phyloP scores from a whole-genome alignment of 139 green algal species.

The Mychonastes homosphaera region DNA sequence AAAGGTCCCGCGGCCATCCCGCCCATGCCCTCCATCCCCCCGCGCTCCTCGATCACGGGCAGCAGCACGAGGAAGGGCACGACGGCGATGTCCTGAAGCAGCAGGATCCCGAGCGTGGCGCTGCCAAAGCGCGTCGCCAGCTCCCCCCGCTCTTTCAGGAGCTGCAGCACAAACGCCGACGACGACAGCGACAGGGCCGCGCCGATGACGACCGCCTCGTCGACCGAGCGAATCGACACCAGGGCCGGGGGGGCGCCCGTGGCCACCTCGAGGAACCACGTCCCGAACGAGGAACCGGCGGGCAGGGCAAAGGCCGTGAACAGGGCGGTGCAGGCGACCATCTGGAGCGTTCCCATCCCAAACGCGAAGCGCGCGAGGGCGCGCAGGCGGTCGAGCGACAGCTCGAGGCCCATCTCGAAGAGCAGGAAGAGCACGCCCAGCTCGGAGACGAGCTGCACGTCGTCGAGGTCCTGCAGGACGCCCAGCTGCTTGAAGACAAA shows the following conservation, averaged over 20 bases:
- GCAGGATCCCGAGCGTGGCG: slow-evolving; percentile 90
- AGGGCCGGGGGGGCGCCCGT: slow-evolving; percentile 34
- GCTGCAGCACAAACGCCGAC: slow-evolving; percentile 90
- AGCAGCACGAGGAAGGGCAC: slow-evolving; percentile 89
- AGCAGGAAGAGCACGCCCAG: slow-evolving; percentile 94
- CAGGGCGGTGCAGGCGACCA: slow-evolving; percentile 52
- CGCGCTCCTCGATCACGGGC: slow-evolving; percentile 48
- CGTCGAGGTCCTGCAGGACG: slow-evolving; percentile 74
- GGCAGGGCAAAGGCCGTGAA: slow-evolving; percentile 76
- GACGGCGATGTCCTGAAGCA: slow-evolving; percentile 88
- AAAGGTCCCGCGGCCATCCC: background rate
- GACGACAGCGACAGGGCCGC: slow-evolving; percentile 76
- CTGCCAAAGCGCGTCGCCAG: slow-evolving; percentile 70
- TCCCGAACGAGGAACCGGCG: slow-evolving; percentile 59
- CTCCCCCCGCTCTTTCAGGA: slow-evolving; percentile 78
- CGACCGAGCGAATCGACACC: slow-evolving; percentile 40
- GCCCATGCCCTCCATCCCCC: slow-evolving; percentile 29
- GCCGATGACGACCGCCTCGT: slow-evolving; percentile 79
- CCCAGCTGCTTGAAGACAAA: slow-evolving; percentile 79
- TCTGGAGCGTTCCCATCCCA: slow-evolving; percentile 74
- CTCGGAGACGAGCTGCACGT: slow-evolving; percentile 83
- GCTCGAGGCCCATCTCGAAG: slow-evolving; percentile 96
- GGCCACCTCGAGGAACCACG: slow-evolving; percentile 62
- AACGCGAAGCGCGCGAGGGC: slow-evolving; percentile 89
- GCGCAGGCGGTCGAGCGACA: slow-evolving; percentile 77